Base-by-base conservation (phyloP, 2,329 filamentous ascomycete genomes). In the Bipolaris cookei region DNA sequence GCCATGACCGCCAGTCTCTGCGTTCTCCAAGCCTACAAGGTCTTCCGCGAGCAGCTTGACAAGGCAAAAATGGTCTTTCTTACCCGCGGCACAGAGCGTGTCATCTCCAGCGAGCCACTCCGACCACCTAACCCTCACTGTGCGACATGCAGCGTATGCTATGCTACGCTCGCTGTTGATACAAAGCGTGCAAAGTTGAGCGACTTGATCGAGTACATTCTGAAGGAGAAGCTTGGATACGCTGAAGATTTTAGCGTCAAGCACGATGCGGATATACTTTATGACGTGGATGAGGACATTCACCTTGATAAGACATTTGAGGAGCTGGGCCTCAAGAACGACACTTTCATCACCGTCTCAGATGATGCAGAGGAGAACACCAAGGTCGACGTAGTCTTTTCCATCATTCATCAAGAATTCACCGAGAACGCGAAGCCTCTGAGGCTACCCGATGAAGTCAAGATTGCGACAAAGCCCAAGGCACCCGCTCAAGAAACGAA, bases 1-100 rank as follows among this genome's bases (percentile, higher is more conserved):
- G 95, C 95, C 14, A 96, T 98, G 75, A 94, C 95, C 1, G 95
- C 95, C 14, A 90, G 92, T 11, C 84, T 99, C 8, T 98, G 93
- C 71, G 92, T 98, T 6, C 80, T 99, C 23, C 90, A 98, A 75
- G 89, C 93, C 0, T 95, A 96, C 82, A 98, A 97, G 76, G 89
- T 98, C 21, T 80, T 99, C 56, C 88, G 83, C 70, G 85, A 87
- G 18, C 80, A 84, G 46, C 89, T 88, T 57, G 79, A 82, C 32
- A 85, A 87, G 66, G 88, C 89, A 0, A 93, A 89, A 74, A 94
- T 95, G 84, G 88, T 96, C 11, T 97, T 96, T 76, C 81, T 97
- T 45, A 91, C 91, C 53, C 87, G 88, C 1, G 85, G 63, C 25
- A 83, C 82, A 3, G 85, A 85, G 51, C 83, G 86, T 25, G 82